A percentile compares a stretch with the other conserved stretches of the same genome.
Evolutionary conservation across 768 basidiomycete genomes (phyloP).

Genomic region (Kwoniella sp.): DNA sequence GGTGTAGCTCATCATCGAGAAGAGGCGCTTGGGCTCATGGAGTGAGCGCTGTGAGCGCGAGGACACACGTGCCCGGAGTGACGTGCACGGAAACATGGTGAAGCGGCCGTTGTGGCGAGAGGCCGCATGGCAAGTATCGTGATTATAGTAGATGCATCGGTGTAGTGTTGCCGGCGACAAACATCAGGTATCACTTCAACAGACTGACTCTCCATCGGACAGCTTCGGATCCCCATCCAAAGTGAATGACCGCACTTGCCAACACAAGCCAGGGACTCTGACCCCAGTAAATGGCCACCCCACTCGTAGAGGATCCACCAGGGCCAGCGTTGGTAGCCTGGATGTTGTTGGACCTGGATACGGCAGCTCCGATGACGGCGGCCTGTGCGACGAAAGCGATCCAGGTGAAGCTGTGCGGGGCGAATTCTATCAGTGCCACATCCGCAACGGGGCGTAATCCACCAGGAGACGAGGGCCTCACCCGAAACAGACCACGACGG

Average conservation of each 20-base stretch:
- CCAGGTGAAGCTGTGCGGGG: constrained; percentile 33
- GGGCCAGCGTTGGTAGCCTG: neutral
- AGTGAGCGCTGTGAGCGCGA: no score
- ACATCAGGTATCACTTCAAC: no score
- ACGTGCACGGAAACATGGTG: no score
- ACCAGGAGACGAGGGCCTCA: constrained; percentile 12
- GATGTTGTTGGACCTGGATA: constrained; percentile 15
- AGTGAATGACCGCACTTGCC: constrained; percentile 32
- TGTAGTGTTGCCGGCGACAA: no score
- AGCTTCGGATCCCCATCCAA: constrained; percentile 43
- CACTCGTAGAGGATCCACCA: constrained; percentile 2
- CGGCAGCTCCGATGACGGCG: constrained; percentile 32
- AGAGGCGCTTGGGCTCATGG: no score
- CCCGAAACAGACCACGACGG: constrained; percentile 29
- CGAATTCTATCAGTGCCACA: neutral
- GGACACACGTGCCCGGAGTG: no score
- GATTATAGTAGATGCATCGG: no score
- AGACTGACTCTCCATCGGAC: constrained; percentile 31
- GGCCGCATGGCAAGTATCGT: no score
- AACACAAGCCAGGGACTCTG: constrained; percentile 36
- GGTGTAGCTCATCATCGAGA: constrained; percentile 4
- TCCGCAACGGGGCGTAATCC: neutral
- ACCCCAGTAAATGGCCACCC: constrained; percentile 35
- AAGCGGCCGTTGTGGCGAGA: no score
- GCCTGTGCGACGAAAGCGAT: constrained; percentile 41